Evolutionary conservation across 768 basidiomycete genomes (phyloP).

Genomic region (Leccinum aurantiacum): DNA sequence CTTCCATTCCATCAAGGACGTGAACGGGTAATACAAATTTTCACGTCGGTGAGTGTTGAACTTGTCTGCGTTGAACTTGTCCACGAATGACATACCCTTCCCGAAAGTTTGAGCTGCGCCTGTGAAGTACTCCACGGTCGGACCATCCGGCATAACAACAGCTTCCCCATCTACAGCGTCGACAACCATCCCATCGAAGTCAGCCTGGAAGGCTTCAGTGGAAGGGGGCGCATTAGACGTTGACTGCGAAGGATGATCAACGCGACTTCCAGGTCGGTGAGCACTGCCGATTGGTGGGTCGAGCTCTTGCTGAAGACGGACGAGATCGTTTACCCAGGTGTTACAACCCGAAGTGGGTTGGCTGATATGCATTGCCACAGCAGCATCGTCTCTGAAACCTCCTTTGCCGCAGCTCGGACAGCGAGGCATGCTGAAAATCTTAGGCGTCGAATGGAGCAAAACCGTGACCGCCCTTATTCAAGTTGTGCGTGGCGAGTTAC

Average conservation of each 20-base stretch:
- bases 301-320: not conserved
- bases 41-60: not conserved
- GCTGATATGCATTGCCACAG: not conserved
- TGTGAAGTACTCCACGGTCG: not conserved
- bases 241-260: not conserved
- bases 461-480: too few relatives aligned
- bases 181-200: not conserved
- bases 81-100: not conserved
- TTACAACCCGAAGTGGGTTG: not conserved
- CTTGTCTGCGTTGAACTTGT: not conserved
- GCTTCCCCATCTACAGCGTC: not conserved
- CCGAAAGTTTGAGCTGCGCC: not conserved
- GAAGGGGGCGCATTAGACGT: not conserved
- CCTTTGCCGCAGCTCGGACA: not conserved
- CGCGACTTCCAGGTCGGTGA: too few relatives aligned
- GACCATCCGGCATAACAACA: too few relatives aligned
- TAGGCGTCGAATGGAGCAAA: too few relatives aligned
- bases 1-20: not conserved
- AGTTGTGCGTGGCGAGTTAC: too few relatives aligned
- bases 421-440: not conserved
- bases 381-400: not conserved
- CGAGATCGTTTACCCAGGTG: not conserved
- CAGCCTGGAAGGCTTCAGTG: not conserved
- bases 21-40: not conserved
- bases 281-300: too few relatives aligned